Percentiles rank a stretch among this genome's conserved stretches.
Conservation (phyloP, 1,284 basidiomycete species). For the Bondarzewia mesenterica region DNA sequence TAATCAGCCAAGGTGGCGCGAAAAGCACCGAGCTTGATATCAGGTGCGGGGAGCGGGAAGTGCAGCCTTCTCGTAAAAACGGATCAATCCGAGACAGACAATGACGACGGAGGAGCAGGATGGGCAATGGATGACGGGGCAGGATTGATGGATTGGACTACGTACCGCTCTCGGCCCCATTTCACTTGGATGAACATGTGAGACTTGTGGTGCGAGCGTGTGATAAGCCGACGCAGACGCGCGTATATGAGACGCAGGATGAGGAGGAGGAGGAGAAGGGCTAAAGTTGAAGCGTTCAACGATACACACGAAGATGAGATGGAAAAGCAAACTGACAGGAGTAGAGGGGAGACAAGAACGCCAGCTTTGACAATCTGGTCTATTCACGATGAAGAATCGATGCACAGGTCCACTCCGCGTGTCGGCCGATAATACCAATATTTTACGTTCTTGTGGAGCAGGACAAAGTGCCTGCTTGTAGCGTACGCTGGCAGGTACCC, state of each 20-base stretch:
- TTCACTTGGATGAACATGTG: conserved; percentile 39
- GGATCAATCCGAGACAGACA: background rate
- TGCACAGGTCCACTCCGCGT: background rate
- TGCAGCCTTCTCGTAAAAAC: conserved; percentile 38
- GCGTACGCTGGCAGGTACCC: no score
- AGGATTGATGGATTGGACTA: conserved; percentile 1
- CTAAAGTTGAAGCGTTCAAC: background rate
- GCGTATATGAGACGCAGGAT: conserved; percentile 24
- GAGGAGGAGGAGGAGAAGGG: conserved; percentile 21
- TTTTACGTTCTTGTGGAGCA: no score
- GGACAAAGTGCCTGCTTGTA: no score
- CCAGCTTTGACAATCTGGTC: background rate
- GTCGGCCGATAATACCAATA: no score
- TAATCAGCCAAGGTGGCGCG: conserved; percentile 51
- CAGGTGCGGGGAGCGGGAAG: conserved; percentile 47
- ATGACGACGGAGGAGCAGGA: conserved; percentile 4
- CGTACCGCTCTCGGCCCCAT: conserved; percentile 52
- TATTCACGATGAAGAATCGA: background rate
- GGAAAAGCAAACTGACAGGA: background rate
- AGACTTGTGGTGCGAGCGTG: conserved; percentile 7
- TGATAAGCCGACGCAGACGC: conserved; percentile 19
- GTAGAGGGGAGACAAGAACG: background rate
- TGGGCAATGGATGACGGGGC: conserved; percentile 8
- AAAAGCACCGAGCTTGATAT: conserved; percentile 46
- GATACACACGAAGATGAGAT: background rate